A percentile compares a stretch with the other conserved stretches of the same genome.
These are phyloP conservation scores for Hyaloscypha finlandica DNA, from an alignment of 495 filamentous ascomycete genomes.

Conservation along the genomic window DNA sequence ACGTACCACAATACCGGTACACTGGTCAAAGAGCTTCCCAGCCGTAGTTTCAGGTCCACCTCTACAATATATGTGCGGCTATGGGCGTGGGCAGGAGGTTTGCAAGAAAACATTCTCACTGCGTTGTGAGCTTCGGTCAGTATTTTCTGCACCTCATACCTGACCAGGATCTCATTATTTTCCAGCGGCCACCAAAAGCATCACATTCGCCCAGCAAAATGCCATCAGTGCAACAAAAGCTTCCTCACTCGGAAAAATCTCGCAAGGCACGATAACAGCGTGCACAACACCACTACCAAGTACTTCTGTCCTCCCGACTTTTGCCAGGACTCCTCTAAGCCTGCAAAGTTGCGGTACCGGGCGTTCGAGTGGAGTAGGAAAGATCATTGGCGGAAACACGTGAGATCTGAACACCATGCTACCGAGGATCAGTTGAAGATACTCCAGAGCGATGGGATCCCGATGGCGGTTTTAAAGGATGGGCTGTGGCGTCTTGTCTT, in stretches of 20 bases:
- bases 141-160: background rate
- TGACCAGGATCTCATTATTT: too few relatives aligned
- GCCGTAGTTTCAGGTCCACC: background rate
- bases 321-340: slow-evolving; percentile 1
- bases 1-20: background rate
- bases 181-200: slow-evolving; percentile 3
- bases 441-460: background rate
- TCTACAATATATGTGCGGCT: background rate
- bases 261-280: slow-evolving; percentile 9
- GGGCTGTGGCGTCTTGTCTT: background rate
- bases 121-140: slow-evolving; percentile 2
- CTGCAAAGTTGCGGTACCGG: background rate
- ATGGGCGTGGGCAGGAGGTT: background rate
- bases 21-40: slow-evolving; percentile 5
- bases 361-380: slow-evolving; percentile 3
- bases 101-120: slow-evolving; percentile 1
- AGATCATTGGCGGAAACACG: slow-evolving; percentile 12
- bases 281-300: slow-evolving; percentile 13
- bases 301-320: slow-evolving; percentile 14
- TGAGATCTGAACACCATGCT: slow-evolving; percentile 7
- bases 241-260: slow-evolving; percentile 14
- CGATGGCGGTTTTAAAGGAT: slow-evolving; percentile 7
- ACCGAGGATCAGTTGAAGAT: background rate
- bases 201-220: slow-evolving; percentile 13
- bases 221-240: background rate